Percentiles rank a stretch among this genome's conserved stretches.
Evolutionary conservation across 768 basidiomycete genomes (phyloP).

Genomic region (Panellus pusillus): DNA sequence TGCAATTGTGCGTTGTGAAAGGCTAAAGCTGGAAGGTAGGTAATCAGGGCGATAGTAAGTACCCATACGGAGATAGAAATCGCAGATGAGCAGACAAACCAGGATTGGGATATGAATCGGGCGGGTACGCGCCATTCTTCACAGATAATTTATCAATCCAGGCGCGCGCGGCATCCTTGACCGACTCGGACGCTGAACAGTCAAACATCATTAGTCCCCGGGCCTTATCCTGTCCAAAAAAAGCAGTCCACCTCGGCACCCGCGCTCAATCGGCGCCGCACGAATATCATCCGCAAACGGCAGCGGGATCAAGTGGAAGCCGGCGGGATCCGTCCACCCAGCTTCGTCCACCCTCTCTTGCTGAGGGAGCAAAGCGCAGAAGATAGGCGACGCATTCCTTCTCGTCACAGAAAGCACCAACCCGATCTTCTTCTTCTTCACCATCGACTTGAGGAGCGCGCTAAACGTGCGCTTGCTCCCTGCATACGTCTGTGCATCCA

Average conservation of each 20-base stretch:
- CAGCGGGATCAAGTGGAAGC: constrained; percentile 90
- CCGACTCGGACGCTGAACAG: constrained; percentile 60
- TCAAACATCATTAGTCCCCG: neutral
- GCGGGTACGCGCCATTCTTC: constrained; percentile 80
- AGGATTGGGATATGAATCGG: constrained; percentile 90
- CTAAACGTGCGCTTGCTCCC: constrained; percentile 93
- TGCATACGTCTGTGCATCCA: constrained; percentile 57
- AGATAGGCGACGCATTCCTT: constrained; percentile 70
- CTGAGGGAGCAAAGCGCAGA: constrained; percentile 85
- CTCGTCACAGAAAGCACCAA: constrained; percentile 71
- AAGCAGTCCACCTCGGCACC: constrained; percentile 52
- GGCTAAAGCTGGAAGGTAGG: constrained; percentile 54
- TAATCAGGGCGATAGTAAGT: neutral
- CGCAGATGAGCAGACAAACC: constrained; percentile 45
- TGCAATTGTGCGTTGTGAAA: constrained; percentile 90
- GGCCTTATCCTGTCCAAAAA: neutral
- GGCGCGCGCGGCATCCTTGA: constrained; percentile 63
- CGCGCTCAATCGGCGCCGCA: constrained; percentile 66
- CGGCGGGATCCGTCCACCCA: constrained; percentile 82
- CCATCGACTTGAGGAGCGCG: constrained; percentile 80
- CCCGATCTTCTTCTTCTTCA: constrained; percentile 79
- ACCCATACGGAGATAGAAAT: neutral
- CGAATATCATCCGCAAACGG: constrained; percentile 96
- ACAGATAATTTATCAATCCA: constrained; percentile 81
- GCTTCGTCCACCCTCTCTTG: constrained; percentile 68